phyloP scores from a whole-genome alignment of 2,329 filamentous ascomycete genomes.

The Cladosporium colombiae region DNA sequence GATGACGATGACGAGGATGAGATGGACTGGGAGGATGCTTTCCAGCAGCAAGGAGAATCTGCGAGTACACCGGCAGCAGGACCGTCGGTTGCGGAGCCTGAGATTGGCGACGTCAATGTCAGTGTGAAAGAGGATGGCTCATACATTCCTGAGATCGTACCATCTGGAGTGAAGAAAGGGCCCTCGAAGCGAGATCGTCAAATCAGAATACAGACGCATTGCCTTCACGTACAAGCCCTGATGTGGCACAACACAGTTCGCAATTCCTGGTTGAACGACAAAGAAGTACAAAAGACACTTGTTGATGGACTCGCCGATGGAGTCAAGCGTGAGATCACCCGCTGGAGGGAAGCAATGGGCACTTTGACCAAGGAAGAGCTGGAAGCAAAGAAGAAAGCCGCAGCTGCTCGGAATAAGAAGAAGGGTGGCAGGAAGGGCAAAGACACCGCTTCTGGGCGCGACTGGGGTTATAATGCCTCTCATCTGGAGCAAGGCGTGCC shows the following conservation, averaged over 20 bases:
- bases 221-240: constrained; percentile 82
- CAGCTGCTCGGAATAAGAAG: constrained; percentile 35
- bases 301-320: constrained; percentile 70
- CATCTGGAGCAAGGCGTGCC: constrained; percentile 68
- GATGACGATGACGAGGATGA: constrained; percentile 59
- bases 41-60: constrained; percentile 30
- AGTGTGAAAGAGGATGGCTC: constrained; percentile 41
- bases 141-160: constrained; percentile 44
- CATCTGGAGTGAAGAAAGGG: constrained; percentile 66
- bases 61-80: constrained; percentile 16
- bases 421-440: constrained; percentile 44
- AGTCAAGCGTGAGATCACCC: constrained; percentile 71
- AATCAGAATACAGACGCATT: constrained; percentile 77
- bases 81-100: constrained; percentile 25
- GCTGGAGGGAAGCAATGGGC: constrained; percentile 70
- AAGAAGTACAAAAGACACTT: constrained; percentile 72
- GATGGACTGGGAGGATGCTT: constrained; percentile 61
- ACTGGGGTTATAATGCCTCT: constrained; percentile 73
- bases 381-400: constrained; percentile 43
- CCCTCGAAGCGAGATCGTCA: constrained; percentile 81
- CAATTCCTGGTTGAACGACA: constrained; percentile 81
- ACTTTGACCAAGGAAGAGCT: constrained; percentile 45
- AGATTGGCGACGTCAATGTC: constrained; percentile 38
- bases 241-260: constrained; percentile 87
- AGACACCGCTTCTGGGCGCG: constrained; percentile 53